These are phyloP conservation scores for Graphilbum fragrans DNA, from an alignment of 2,329 filamentous ascomycete species.

Conservation along the genomic window DNA sequence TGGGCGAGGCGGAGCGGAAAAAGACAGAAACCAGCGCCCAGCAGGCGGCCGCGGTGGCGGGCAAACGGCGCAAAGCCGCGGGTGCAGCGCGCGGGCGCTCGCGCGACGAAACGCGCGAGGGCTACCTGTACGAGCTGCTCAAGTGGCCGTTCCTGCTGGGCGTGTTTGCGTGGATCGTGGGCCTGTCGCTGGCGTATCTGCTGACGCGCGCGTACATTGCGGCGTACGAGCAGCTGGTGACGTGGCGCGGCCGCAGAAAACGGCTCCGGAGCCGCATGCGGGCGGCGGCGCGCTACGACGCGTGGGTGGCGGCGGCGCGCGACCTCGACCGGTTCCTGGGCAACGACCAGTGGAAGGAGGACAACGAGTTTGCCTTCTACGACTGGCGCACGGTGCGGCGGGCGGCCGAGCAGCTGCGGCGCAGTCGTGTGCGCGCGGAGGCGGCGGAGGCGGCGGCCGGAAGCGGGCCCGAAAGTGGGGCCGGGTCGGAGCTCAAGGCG, in stretches of 20 bases:
- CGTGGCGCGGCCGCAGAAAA: constrained; percentile 75
- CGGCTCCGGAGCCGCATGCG: constrained; percentile 59
- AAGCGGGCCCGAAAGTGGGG: constrained; percentile 12
- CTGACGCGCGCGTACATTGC: constrained; percentile 81
- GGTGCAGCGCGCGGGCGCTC: constrained; percentile 30
- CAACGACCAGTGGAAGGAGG: constrained; percentile 68
- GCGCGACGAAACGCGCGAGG: constrained; percentile 89
- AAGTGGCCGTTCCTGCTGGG: constrained; percentile 85
- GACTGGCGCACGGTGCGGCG: constrained; percentile 72
- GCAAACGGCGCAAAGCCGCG: neutral
- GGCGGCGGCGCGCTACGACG: constrained; percentile 59
- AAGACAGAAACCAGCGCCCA: no score
- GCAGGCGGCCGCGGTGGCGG: constrained; percentile 19
- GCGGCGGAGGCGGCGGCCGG: constrained; percentile 23
- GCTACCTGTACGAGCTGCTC: constrained; percentile 74
- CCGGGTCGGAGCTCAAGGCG: constrained; percentile 40
- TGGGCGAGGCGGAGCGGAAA: no score
- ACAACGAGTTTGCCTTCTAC: constrained; percentile 73
- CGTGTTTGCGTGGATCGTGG: constrained; percentile 68
- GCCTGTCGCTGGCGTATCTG: constrained; percentile 63
- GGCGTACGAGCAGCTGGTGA: constrained; percentile 80
- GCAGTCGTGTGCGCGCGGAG: constrained; percentile 48
- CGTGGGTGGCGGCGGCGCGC: constrained; percentile 73
- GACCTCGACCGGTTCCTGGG: constrained; percentile 71
- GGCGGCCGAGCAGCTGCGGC: constrained; percentile 64